Conservation (phyloP, 768 basidiomycete genomes). For the Serpula lacrymans region DNA sequence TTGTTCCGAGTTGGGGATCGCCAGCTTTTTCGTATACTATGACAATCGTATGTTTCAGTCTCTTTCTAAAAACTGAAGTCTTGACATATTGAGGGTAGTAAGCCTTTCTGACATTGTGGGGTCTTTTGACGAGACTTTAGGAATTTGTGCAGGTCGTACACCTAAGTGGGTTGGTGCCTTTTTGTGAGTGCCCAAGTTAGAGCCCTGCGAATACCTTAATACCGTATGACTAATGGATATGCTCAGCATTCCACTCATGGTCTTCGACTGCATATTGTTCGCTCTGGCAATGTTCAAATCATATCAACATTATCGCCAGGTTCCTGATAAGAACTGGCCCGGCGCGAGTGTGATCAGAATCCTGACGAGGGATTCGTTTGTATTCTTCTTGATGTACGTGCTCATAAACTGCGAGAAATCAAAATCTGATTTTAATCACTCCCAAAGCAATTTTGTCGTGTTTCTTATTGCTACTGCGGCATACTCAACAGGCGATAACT, state of each 20-base stretch:
- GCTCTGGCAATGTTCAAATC: slow-evolving; percentile 4
- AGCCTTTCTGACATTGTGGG: background rate
- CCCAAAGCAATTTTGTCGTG: no score
- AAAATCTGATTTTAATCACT: no score
- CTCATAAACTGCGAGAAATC: no score
- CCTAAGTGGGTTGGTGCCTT: slow-evolving; percentile 3
- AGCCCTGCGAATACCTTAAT: background rate
- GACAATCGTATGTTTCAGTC: no score
- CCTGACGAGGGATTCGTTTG: slow-evolving; percentile 4
- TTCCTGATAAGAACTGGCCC: slow-evolving; percentile 5
- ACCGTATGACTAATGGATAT: background rate
- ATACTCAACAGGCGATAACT: no score
- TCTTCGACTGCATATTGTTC: slow-evolving; percentile 2
- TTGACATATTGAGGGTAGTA: no score
- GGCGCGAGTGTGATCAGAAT: slow-evolving; percentile 1
- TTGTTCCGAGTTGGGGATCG: background rate
- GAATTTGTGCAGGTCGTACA: background rate
- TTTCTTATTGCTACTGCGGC: no score
- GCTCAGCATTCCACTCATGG: slow-evolving; percentile 3
- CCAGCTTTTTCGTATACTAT: no score
- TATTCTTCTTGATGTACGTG: slow-evolving; percentile 7
- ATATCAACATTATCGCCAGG: slow-evolving; percentile 1
- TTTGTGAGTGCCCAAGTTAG: background rate
- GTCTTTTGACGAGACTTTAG: no score
- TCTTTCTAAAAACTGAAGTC: no score